Percentiles rank a stretch among this genome's conserved stretches.
Conservation (phyloP, 192 early-diverging fungal species). For the Gonapodya prolifera region DNA sequence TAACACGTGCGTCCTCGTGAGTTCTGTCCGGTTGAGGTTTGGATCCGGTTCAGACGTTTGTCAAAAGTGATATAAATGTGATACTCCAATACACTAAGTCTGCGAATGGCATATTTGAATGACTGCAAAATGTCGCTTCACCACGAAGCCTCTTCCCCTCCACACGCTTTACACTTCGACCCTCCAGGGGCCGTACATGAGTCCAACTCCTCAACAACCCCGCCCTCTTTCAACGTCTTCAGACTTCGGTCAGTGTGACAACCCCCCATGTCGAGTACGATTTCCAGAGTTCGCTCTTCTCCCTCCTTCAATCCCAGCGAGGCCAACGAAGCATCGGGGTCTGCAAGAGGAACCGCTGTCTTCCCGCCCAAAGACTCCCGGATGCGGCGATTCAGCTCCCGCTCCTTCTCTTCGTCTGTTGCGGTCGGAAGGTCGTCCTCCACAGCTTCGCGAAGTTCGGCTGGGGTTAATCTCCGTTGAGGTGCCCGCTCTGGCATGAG, state of each 20-base stretch:
- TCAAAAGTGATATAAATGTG: too few relatives aligned
- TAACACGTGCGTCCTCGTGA: too few relatives aligned
- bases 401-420: neutral
- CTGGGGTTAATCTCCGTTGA: neutral
- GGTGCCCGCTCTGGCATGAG: neutral
- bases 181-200: neutral
- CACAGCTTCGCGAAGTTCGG: neutral
- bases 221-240: neutral
- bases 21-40: too few relatives aligned
- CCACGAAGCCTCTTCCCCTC: neutral
- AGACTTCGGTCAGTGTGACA: neutral
- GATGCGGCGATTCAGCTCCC: neutral
- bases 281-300: neutral
- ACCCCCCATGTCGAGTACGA: neutral
- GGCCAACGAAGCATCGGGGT: neutral
- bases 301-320: neutral
- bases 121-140: too few relatives aligned
- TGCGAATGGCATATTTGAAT: too few relatives aligned
- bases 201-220: neutral
- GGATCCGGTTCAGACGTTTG: too few relatives aligned
- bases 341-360: neutral
- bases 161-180: neutral
- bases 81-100: too few relatives aligned
- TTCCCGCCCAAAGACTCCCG: neutral
- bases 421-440: neutral